Conservation (phyloP, 306 rosid genomes). For the Prunus persica region Prunus_persica_NCBIv2 NC_034014.1:10054001-10054500, state of each 20-base stretch:
- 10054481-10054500: background rate
- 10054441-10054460: background rate
- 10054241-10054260: background rate
- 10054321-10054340: slow-evolving; percentile 3
- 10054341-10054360: background rate
- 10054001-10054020: slow-evolving; percentile 25
- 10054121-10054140: slow-evolving; percentile 82
- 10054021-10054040: slow-evolving; percentile 27
- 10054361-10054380: background rate
- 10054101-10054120: slow-evolving; percentile 55
- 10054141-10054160: slow-evolving; percentile 69
- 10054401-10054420: background rate
- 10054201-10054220: background rate
- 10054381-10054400: background rate
- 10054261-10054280: background rate
- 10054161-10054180: background rate
- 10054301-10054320: background rate
- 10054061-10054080: slow-evolving; percentile 43
- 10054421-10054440: background rate
- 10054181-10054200: background rate
- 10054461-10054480: background rate
- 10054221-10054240: background rate
- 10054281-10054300: background rate
- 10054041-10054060: slow-evolving; percentile 21
- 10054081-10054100: slow-evolving; percentile 61